Evolutionary conservation across 106 monocot genomes (phyloP).

Genomic region (Triglochin maritima): DNA sequence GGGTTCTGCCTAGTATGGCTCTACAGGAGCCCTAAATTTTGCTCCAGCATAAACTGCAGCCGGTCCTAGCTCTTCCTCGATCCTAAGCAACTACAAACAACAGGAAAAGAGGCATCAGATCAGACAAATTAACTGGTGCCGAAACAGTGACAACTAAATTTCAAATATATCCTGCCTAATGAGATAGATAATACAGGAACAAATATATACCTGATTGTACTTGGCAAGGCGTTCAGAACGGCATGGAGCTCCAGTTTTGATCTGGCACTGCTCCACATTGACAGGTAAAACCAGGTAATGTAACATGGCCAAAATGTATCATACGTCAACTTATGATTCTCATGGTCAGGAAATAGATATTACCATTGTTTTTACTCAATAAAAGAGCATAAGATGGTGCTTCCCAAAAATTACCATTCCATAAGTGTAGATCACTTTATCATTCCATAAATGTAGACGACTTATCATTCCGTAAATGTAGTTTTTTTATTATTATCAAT

Average conservation of each 20-base stretch:
- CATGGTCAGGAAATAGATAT: no score
- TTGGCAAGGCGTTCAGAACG: conserved; percentile 82
- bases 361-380: no score
- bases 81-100: conserved; percentile 62
- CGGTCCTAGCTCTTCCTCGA: conserved; percentile 87
- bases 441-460: no score
- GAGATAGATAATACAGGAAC: background rate
- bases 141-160: no score
- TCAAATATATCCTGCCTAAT: no score
- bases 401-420: background rate
- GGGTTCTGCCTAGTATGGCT: conserved; percentile 44
- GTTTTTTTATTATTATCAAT: no score
- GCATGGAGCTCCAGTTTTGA: conserved; percentile 91
- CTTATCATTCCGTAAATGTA: no score
- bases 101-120: background rate
- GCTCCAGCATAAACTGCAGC: conserved; percentile 80
- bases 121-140: no score
- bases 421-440: no score
- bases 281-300: background rate
- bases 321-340: background rate
- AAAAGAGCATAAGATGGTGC: background rate
- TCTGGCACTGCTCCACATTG: conserved; percentile 44
- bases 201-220: conserved; percentile 54
- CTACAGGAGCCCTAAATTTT: conserved; percentile 77
- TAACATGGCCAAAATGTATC: background rate